Conservation (phyloP, 768 basidiomycete species). For the Gautieria morchelliformis region DNA sequence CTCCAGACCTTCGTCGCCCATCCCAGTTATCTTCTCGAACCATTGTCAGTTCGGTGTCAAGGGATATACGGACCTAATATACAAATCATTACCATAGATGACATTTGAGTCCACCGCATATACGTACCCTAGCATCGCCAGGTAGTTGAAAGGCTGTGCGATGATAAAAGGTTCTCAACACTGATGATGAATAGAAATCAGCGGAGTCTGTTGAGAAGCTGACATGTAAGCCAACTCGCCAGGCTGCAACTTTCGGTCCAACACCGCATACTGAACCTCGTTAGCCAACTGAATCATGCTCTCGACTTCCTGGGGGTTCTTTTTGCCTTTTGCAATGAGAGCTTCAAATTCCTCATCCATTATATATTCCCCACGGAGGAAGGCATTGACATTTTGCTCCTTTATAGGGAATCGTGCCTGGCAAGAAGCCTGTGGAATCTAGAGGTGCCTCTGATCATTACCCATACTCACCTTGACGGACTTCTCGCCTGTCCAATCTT, state of each 20-base stretch:
- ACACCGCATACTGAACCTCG: slow-evolving; percentile 87
- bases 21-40: slow-evolving; percentile 97
- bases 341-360: slow-evolving; percentile 90
- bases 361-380: slow-evolving; percentile 80
- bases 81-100: neutral
- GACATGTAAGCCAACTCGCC: slow-evolving; percentile 38
- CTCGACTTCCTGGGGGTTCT: slow-evolving; percentile 85
- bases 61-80: slow-evolving; percentile 75
- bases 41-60: slow-evolving; percentile 94
- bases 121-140: slow-evolving; percentile 68
- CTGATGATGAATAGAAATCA: slow-evolving; percentile 28
- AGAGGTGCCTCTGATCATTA: slow-evolving; percentile 25
- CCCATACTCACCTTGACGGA: slow-evolving; percentile 73
- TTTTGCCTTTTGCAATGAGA: slow-evolving; percentile 82
- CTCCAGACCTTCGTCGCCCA: slow-evolving; percentile 57
- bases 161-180: slow-evolving; percentile 96
- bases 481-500: slow-evolving; percentile 99
- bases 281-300: slow-evolving; percentile 93
- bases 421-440: slow-evolving; percentile 31
- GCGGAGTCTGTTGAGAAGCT: neutral
- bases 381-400: slow-evolving; percentile 87
- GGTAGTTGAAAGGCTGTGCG: slow-evolving; percentile 98
- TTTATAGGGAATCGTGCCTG: slow-evolving; percentile 77
- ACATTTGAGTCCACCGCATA: neutral
- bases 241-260: slow-evolving; percentile 72